Base-by-base conservation (phyloP, 2,329 filamentous ascomycete genomes). In the Dothidotthia symphoricarpi region DNA sequence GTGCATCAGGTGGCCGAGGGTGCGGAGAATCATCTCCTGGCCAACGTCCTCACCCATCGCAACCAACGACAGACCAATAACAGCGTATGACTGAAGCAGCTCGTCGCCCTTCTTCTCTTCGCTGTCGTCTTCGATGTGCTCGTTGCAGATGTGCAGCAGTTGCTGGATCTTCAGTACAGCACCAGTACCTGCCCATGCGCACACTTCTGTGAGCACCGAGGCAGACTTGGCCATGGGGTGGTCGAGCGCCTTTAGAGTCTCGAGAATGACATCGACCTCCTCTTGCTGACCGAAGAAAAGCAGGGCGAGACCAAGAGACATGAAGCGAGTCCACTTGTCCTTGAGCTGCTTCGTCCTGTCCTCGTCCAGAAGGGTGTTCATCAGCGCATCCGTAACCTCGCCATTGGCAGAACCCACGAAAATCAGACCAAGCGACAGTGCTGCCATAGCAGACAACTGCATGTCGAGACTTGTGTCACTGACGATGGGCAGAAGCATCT, bases 11-110 rank as follows among this genome's bases (percentile, higher is more conserved):
- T 98, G 93, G 33, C 90, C 93, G 58, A 98, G 97, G 63, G 96
- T 93, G 41, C 93, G 85, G 27, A 98, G 78, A 9, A 97, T 90
- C 93, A 98, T 98, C 64, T 98, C 93, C 67, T 98, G 93, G 4
- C 94, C 94, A 39, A 98, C 84, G 43, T 98, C 94, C 67, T 98
- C 93, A 44, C 93, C 93, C 93, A 98, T 98, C 12, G 91, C 85
- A 41, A 98, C 93, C 37, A 98, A 75, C 10, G 88, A 91, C 41
- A 98, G 83, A 55, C 93, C 94, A 41, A 98, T 78, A 3, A 98
- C 91, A 39, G 93, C 93, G 63, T 98, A 98, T 3, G 90, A 86
- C 68, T 98, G 94, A 31, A 96, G 82, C 38, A 98, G 76, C 70
- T 97, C 91, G 53, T 97, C 91, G 16, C 88, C 88, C 73, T 93